Conservation (phyloP, 192 early-diverging fungal genomes). For the Backusella sp. region DNA sequence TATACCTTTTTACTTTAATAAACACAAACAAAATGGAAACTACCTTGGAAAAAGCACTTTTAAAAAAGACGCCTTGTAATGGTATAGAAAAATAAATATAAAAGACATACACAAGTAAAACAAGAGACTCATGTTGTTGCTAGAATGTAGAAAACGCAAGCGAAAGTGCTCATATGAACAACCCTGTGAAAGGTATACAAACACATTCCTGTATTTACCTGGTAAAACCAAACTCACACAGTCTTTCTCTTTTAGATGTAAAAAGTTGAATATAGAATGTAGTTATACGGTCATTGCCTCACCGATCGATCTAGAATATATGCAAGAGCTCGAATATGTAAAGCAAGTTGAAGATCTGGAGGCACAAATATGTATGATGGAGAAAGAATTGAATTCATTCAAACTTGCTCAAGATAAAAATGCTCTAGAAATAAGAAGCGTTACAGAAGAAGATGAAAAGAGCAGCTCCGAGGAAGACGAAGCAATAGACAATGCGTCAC, state of each 20-base stretch:
- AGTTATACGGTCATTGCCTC: conserved; percentile 2
- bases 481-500: neutral
- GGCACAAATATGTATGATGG: neutral
- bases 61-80: conserved; percentile 20
- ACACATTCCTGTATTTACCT: neutral
- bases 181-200: conserved; percentile 22
- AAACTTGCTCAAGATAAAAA: neutral
- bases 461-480: neutral
- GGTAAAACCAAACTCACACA: neutral
- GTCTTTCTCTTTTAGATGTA: neutral
- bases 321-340: conserved; percentile 7
- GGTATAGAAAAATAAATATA: neutral
- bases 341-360: conserved; percentile 4
- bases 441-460: neutral
- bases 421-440: neutral
- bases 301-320: conserved; percentile 19
- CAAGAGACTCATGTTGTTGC: neutral
- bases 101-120: neutral
- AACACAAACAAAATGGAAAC: neutral
- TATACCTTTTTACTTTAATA: neutral
- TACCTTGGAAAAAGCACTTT: neutral
- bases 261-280: conserved; percentile 10
- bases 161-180: conserved; percentile 9
- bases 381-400: conserved; percentile 7
- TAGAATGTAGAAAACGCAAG: conserved; percentile 22